These are phyloP conservation scores for Claviceps humidiphila DNA, from an alignment of 2,329 filamentous ascomycete genomes.

Conservation along the genomic window DNA sequence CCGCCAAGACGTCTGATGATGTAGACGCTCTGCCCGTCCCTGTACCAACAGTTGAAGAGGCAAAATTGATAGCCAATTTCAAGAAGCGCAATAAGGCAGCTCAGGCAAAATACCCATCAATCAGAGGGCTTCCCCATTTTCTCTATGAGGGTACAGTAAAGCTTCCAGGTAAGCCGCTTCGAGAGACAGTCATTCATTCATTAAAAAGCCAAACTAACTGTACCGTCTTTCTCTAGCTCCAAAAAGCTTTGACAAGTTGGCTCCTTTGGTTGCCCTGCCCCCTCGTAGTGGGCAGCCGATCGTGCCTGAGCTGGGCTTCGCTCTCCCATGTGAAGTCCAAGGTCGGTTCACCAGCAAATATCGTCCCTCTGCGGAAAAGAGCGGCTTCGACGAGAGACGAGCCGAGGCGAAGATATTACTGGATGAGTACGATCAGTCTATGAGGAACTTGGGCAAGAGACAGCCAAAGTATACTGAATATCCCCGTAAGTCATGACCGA, in stretches of 20 bases:
- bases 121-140: constrained; percentile 26
- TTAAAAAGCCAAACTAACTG: neutral
- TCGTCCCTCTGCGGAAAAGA: constrained; percentile 24
- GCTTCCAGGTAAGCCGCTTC: constrained; percentile 18
- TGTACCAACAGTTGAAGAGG: constrained; percentile 20
- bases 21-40: constrained; percentile 19
- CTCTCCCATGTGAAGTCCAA: constrained; percentile 30
- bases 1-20: constrained; percentile 22
- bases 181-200: too few relatives aligned
- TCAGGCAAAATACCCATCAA: constrained; percentile 24
- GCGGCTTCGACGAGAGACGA: constrained; percentile 27
- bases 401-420: constrained; percentile 26
- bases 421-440: constrained; percentile 28
- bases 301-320: constrained; percentile 25
- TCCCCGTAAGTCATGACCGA: constrained; percentile 19
- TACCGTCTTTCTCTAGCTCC: constrained; percentile 13
- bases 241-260: constrained; percentile 32
- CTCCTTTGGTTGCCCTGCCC: constrained; percentile 28
- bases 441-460: constrained; percentile 27
- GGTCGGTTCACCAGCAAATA: constrained; percentile 28
- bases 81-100: constrained; percentile 23
- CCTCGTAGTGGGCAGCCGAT: constrained; percentile 25
- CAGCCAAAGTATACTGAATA: constrained; percentile 34
- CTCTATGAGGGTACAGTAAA: constrained; percentile 26
- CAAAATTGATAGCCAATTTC: constrained; percentile 23